phyloP scores from a whole-genome alignment of 164 flowering plant species.

The Cinnamomum micranthum region DNA sequence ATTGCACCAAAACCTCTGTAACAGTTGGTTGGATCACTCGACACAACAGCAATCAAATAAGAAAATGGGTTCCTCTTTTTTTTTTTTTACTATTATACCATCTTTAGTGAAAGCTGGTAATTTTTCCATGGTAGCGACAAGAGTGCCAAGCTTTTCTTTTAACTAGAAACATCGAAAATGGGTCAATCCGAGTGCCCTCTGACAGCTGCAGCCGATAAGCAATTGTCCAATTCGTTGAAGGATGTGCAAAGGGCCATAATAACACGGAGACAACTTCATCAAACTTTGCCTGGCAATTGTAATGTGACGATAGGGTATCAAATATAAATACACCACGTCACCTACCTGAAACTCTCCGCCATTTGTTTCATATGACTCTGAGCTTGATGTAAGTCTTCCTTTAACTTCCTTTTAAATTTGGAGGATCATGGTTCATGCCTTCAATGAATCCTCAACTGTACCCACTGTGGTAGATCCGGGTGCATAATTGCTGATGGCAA shows the following conservation, averaged over 20 bases:
- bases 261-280: no score
- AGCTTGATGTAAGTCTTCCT: no score
- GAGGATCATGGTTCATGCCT: no score
- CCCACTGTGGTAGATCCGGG: no score
- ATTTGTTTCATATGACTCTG: no score
- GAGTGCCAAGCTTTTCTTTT: neutral
- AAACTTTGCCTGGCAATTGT: neutral
- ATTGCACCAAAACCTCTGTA: no score
- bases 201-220: neutral
- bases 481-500: neutral
- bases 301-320: neutral
- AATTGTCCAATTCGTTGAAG: neutral
- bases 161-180: slow-evolving; percentile 11
- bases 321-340: neutral
- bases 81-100: no score
- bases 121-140: neutral
- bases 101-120: neutral
- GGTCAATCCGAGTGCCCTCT: neutral
- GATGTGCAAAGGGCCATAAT: neutral
- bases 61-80: no score
- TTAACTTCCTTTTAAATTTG: no score
- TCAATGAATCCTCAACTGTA: no score
- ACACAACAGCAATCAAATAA: no score
- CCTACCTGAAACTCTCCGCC: neutral
- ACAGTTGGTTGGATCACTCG: no score